Base-by-base conservation (phyloP, 2,329 filamentous ascomycete genomes). In the Ophiostoma tasmaniense region DNA sequence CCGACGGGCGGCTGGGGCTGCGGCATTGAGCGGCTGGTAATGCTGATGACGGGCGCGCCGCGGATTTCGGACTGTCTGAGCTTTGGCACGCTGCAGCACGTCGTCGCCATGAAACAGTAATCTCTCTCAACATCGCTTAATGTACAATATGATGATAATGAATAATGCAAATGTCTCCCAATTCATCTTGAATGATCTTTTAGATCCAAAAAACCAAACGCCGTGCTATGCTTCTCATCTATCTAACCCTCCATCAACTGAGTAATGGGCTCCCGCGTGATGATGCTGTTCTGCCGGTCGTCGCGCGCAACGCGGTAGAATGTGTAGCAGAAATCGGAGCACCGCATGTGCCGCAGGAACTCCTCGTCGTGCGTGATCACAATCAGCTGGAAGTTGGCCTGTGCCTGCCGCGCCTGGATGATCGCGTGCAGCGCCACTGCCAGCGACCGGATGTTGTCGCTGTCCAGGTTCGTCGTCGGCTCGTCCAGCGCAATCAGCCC, bases 311-410 rank as follows among this genome's bases (percentile, higher is more conserved):
- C 91, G 4, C 93, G 87, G 80, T 91, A 98, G 77, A 97, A 99
- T 73, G 89, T 88, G 78, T 98, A 95, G 72, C 90, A 91, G 76
- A 96, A 98, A 73, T 99, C 94, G 30, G 88, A 89, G 77, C 93
- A 97, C 73, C 93, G 89, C 95, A 99, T 99, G 76, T 93, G 88
- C 68, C 90, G 86, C 76, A 99, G 77, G 75, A 99, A 99, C 75
- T 97, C 92, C 80, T 98, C 96, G 80, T 99, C 95, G 82, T 99
- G 95, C 4, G 95, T 99, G 78, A 99, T 99, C 75, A 99, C 92
- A 76, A 99, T 95, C 69, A 99, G 87, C 82, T 99, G 96, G 79
- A 99, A 97, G 78, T 99, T 99, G 69, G 88, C 86, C 83, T 99
- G 95, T 71, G 89, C 87, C 77, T 90, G 87, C 8, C 96, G 88